Evolutionary conservation across 2,329 filamentous ascomycete species (phyloP), one percentile per base, ranked within the genome.

Genomic region (Pleurostoma richardsiae): DNA sequence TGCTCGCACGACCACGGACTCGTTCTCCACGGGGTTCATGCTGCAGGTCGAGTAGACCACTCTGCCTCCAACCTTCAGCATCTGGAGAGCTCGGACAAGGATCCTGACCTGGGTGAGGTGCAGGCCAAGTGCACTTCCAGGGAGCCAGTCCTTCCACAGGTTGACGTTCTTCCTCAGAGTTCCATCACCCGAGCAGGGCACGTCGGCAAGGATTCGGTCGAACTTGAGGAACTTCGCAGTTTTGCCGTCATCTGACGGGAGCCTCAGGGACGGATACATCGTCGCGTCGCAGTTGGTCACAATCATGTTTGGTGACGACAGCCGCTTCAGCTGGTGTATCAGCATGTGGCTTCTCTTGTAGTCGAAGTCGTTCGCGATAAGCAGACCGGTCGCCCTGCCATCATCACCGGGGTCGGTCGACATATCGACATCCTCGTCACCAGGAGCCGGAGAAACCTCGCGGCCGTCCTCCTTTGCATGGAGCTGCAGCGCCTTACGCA

Each of bases 41-140:
- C 90, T 96, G 77, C 94, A 99, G 26, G 94, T 99, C 3, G 92
- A 97, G 72, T 97, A 99, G 44, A 99, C 92, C 29, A 97, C 88
- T 52, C 91, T 83, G 44, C 94, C 94, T 39, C 94, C 92, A 47
- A 90, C 86, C 74, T 96, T 97, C 55, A 99, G 81, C 83, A 99
- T 90, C 70, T 97, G 92, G 44, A 99, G 76, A 30, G 94, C 89
- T 51, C 94, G 85, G 47, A 95, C 88, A 42, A 99, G 74, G 56
- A 99, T 99, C 41, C 92, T 80, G 40, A 90, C 79, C 68, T 99
- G 94, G 2, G 90, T 95, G 31, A 82, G 72, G 66, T 96, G 88
- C 31, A 99, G 78, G 28, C 92, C 94, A 45, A 97, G 75, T 4
- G 86, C 92, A 61, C 89, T 96, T 48, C 84, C 85, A 1, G 91